Conservation (phyloP, 2,329 filamentous ascomycete genomes). For the Sporothrix curviconia region DNA sequence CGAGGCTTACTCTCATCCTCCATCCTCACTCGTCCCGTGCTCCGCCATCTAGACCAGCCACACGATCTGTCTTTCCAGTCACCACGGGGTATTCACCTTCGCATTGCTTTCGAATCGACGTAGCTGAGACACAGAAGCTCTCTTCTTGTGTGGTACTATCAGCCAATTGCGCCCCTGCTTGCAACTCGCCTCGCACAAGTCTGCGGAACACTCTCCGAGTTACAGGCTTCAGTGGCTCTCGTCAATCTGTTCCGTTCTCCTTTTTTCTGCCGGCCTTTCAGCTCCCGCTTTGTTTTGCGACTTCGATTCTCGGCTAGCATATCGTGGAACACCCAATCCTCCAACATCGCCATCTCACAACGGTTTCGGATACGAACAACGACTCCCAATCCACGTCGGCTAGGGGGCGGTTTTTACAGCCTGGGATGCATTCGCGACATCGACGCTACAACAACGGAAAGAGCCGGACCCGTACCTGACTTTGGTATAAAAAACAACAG, state of each 20-base stretch:
- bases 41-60: no score
- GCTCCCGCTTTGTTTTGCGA: not conserved
- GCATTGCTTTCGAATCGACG: not conserved
- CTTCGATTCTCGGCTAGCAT: not conserved
- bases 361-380: no score
- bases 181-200: conserved; percentile 13
- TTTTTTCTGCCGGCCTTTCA: not conserved
- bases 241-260: not conserved
- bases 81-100: not conserved
- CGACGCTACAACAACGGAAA: not conserved
- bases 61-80: not conserved
- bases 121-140: conserved; percentile 4
- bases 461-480: not conserved
- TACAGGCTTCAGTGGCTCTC: not conserved
- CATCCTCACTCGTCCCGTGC: no score
- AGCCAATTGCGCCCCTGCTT: conserved; percentile 8
- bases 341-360: not conserved
- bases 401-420: not conserved
- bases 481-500: not conserved
- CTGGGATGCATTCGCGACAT: conserved; percentile 5
- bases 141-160: not conserved
- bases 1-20: no score
- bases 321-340: not conserved
- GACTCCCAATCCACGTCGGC: no score
- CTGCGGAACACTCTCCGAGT: not conserved